Evolutionary conservation across 257 asterid genomes (phyloP).

Genomic region (Asclepias syriaca): DNA sequence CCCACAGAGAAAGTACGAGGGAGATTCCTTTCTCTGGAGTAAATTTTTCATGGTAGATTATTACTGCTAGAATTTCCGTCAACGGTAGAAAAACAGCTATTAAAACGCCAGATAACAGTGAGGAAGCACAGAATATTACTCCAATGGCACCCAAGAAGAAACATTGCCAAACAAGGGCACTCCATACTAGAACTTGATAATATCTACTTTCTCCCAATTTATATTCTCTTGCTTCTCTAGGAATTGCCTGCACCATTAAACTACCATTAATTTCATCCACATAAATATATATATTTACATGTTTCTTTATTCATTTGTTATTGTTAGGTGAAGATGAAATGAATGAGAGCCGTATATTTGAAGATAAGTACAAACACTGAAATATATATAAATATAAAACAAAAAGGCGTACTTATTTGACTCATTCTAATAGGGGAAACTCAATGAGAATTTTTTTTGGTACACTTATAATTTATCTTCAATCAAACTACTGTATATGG

Average conservation of each 20-base stretch:
- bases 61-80: constrained; percentile 19
- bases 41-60: constrained; percentile 19
- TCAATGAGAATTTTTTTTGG: too few relatives aligned
- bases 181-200: constrained; percentile 12
- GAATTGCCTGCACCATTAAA: constrained; percentile 12
- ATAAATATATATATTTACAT: too few relatives aligned
- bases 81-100: constrained; percentile 19
- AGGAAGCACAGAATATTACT: constrained; percentile 23
- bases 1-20: constrained; percentile 31
- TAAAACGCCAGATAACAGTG: constrained; percentile 11
- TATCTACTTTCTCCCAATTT: constrained; percentile 25
- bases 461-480: too few relatives aligned
- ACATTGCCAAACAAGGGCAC: constrained; percentile 26
- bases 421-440: too few relatives aligned
- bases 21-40: constrained; percentile 22
- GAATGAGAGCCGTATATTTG: too few relatives aligned
- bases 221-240: constrained; percentile 23
- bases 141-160: constrained; percentile 28
- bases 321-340: too few relatives aligned
- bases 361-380: too few relatives aligned
- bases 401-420: too few relatives aligned
- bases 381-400: too few relatives aligned
- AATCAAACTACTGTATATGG: too few relatives aligned
- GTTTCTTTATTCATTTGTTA: too few relatives aligned
- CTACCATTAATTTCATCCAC: too few relatives aligned